A percentile compares a stretch with the other conserved stretches of the same genome.
These are phyloP conservation scores for Ogataea pilisensis DNA, from an alignment of 805 yeast species.

Conservation along the genomic window DNA sequence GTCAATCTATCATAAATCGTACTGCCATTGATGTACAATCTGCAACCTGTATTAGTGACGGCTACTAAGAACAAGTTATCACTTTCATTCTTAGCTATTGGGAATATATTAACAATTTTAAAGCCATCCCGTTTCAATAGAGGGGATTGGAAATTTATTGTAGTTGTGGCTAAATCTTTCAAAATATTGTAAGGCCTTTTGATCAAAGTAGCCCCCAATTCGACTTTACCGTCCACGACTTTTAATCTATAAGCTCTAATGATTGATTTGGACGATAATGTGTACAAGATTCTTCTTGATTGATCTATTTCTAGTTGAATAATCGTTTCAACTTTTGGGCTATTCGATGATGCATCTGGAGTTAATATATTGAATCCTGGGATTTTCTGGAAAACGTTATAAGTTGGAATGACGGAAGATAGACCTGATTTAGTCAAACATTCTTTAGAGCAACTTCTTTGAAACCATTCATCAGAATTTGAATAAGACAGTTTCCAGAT, in stretches of 20 bases:
- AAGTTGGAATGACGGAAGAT: conserved; percentile 45
- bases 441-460: conserved; percentile 74
- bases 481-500: conserved; percentile 87
- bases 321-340: conserved; percentile 50
- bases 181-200: conserved; percentile 44
- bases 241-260: conserved; percentile 71
- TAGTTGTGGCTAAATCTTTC: conserved; percentile 41
- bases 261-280: conserved; percentile 77
- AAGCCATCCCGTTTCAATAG: conserved; percentile 52
- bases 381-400: conserved; percentile 22
- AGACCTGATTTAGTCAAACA: conserved; percentile 72
- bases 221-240: conserved; percentile 33
- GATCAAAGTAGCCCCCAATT: conserved; percentile 28
- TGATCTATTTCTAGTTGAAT: conserved; percentile 68
- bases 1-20: conserved; percentile 32
- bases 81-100: conserved; percentile 62
- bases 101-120: conserved; percentile 58
- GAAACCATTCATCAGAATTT: conserved; percentile 81
- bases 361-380: conserved; percentile 28
- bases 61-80: conserved; percentile 70
- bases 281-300: conserved; percentile 70
- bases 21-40: conserved; percentile 60
- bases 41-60: conserved; percentile 76
- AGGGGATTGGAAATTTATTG: conserved; percentile 33
- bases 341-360: conserved; percentile 15